Base-by-base conservation (phyloP, 306 rosid genomes). In the Biancaea sappan region DNA sequence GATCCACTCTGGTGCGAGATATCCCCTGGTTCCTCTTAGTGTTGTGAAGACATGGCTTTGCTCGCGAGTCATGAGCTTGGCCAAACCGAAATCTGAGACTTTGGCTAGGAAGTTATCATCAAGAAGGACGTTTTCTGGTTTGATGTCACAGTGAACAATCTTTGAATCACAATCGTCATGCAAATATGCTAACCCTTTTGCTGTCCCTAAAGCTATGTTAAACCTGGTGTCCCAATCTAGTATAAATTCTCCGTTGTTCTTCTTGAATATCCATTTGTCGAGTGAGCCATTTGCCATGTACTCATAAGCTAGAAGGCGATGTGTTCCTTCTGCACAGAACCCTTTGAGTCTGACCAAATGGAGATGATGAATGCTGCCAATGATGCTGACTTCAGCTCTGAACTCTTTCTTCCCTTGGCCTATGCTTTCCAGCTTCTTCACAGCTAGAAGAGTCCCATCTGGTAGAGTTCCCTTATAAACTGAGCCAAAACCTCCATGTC, bases 361-460 rank as follows among this genome's bases (percentile, higher is more conserved):
- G 29, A 84, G 85, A 73, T 94, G 98, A 79, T 94, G 98, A 76
- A 94, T 90, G 83, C 93, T 91, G 32, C 97, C 98, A 11, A 94
- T 94, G 81, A 88, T 90, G 89, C 96, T 94, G 61, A 91, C 98
- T 84, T 94, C 96, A 22, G 98, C 96, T 70, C 96, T 86, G 79
- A 94, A 87, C 82, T 91, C 97, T 78, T 91, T 94, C 89, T 91
- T 94, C 63, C 98, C 98, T 65, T 94, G 99, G 34, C 97, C 97
- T 44, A 88, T 84, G 64, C 93, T 80, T 84, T 92, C 99, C 68
- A 92, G 71, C 84, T 94, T 77, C 85, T 94, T 94, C 88, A 94
- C 96, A 5, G 99, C 99, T 59, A 94, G 4, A 69, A 76, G 85
- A 51, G 90, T 87, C 62, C 97, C 96, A 73, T 94, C 93, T 1